Conservation (phyloP, 495 filamentous ascomycete species). For the Talaromyces stipitatus region DNA sequence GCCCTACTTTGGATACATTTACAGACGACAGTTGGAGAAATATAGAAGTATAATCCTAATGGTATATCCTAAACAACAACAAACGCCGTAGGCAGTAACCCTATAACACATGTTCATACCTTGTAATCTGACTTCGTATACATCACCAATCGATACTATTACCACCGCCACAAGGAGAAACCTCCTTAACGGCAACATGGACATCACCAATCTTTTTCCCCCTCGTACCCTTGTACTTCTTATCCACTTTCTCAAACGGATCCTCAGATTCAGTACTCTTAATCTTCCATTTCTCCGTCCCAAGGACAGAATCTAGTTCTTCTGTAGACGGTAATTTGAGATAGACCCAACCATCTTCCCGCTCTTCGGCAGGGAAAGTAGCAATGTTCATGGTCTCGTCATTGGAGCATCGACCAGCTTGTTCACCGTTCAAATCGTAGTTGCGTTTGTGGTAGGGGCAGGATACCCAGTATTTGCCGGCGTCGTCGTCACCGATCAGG, state of each 20-base stretch:
- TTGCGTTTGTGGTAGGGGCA: slow-evolving; percentile 94
- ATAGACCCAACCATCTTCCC: slow-evolving; percentile 77
- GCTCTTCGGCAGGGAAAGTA: slow-evolving; percentile 74
- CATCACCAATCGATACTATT: slow-evolving; percentile 64
- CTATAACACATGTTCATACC: background rate
- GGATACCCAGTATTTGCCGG: slow-evolving; percentile 67
- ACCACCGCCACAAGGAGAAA: slow-evolving; percentile 28
- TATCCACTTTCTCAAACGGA: slow-evolving; percentile 64
- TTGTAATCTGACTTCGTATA: background rate
- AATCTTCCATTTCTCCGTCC: slow-evolving; percentile 79
- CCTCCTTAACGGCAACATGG: slow-evolving; percentile 31
- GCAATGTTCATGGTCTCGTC: slow-evolving; percentile 75
- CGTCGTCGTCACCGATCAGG: slow-evolving; percentile 68
- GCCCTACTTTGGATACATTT: slow-evolving; percentile 2
- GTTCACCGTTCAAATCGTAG: slow-evolving; percentile 64
- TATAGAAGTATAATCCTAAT: background rate
- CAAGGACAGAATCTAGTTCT: slow-evolving; percentile 76
- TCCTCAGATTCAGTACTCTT: slow-evolving; percentile 58
- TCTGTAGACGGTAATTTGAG: slow-evolving; percentile 77
- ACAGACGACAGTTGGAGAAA: background rate
- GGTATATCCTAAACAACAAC: background rate
- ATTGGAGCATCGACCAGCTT: slow-evolving; percentile 67
- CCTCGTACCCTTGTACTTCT: slow-evolving; percentile 48
- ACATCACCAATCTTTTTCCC: slow-evolving; percentile 50
- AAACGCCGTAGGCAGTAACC: background rate